These are phyloP conservation scores for Zalaria obscura DNA, from an alignment of 2,329 filamentous ascomycete genomes.

Conservation along the genomic window DNA sequence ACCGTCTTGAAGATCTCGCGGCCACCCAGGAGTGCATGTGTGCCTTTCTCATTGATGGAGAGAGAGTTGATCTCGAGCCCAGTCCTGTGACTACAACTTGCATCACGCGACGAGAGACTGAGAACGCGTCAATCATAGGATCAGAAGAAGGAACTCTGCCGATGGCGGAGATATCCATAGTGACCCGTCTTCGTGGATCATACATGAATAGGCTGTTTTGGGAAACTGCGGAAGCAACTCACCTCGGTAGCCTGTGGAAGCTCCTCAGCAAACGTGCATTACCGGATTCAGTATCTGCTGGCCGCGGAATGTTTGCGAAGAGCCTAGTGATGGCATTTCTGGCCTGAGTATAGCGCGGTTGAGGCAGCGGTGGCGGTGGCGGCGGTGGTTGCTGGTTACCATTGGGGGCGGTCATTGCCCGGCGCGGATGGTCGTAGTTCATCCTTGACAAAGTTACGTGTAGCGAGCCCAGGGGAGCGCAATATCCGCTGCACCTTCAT, in stretches of 20 bases:
- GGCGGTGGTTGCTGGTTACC: constrained; percentile 4
- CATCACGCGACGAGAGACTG: constrained; percentile 21
- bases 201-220: too few species aligned
- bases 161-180: too few species aligned
- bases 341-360: constrained; percentile 8
- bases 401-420: too few species aligned
- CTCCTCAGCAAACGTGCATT: neutral
- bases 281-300: constrained; percentile 17
- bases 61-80: constrained; percentile 48
- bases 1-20: constrained; percentile 54
- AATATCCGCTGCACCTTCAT: too few species aligned
- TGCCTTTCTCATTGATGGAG: constrained; percentile 48
- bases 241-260: neutral
- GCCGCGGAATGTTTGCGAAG: constrained; percentile 34
- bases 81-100: constrained; percentile 47
- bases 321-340: constrained; percentile 32
- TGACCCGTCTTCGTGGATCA: too few species aligned
- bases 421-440: too few species aligned
- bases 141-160: constrained; percentile 5
- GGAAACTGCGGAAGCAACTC: neutral
- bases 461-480: too few species aligned
- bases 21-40: constrained; percentile 50
- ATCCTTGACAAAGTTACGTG: too few species aligned
- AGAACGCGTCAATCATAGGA: constrained; percentile 14
- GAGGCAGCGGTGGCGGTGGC: constrained; percentile 7